Conservation (phyloP, 2,329 filamentous ascomycete genomes). For the Ophiostoma himal-ulmi region DNA sequence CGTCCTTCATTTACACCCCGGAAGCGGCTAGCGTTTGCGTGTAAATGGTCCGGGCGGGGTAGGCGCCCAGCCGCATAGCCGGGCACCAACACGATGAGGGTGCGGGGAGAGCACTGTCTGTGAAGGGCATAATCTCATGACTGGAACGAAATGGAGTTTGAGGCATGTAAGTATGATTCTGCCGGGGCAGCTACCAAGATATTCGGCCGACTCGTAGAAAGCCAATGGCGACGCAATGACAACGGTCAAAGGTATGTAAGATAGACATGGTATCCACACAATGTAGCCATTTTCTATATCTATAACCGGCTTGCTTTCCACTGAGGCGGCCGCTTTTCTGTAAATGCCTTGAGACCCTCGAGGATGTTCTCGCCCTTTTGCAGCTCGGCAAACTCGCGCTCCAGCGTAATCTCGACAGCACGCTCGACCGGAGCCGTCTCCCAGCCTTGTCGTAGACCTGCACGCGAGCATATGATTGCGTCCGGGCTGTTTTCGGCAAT, state of each 20-base stretch:
- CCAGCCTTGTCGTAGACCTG: slow-evolving; percentile 67
- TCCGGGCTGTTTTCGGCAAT: slow-evolving; percentile 68
- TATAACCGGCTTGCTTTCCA: slow-evolving; percentile 30
- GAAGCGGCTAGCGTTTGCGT: background rate
- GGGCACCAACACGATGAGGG: background rate
- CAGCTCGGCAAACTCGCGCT: slow-evolving; percentile 28
- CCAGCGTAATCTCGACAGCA: slow-evolving; percentile 27
- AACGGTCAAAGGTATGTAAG: too few species aligned
- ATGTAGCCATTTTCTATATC: too few species aligned
- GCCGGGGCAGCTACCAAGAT: background rate
- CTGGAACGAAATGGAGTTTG: background rate
- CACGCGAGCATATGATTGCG: slow-evolving; percentile 63
- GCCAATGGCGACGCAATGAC: too few species aligned
- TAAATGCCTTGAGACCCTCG: slow-evolving; percentile 31
- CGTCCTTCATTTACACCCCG: background rate
- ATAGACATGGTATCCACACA: too few species aligned
- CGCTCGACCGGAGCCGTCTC: slow-evolving; percentile 41
- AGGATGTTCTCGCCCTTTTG: slow-evolving; percentile 29
- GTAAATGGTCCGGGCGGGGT: slow-evolving; percentile 1
- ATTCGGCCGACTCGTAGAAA: background rate
- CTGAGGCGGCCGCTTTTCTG: slow-evolving; percentile 28
- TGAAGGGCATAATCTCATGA: background rate
- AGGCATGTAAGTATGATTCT: background rate
- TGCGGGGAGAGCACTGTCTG: background rate
- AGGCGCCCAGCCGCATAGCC: background rate